A percentile compares a stretch with the other conserved stretches of the same genome.
These are phyloP conservation scores for Hyphopichia pseudoburtonii DNA, from an alignment of 1,139 yeast species.

Conservation along the genomic window DNA sequence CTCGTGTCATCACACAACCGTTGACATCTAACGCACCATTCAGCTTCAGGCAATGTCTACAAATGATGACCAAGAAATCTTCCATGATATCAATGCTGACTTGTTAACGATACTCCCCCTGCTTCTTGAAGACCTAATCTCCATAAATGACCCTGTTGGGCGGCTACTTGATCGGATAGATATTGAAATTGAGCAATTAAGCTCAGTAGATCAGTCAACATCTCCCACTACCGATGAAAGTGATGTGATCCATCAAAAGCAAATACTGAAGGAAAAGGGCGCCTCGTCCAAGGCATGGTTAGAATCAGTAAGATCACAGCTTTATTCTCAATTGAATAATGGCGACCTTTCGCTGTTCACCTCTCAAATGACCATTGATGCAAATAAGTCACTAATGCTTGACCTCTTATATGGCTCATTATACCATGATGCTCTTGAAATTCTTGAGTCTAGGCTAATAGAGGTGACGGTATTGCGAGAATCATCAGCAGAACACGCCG, in stretches of 20 bases:
- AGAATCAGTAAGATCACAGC: too few relatives aligned
- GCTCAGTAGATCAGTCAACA: too few relatives aligned
- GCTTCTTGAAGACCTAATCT: background rate
- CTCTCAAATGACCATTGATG: too few relatives aligned
- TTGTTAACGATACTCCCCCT: background rate
- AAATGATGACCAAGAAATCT: too few relatives aligned
- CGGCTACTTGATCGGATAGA: background rate
- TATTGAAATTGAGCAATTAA: background rate
- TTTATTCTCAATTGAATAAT: too few relatives aligned
- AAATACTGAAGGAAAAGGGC: too few relatives aligned
- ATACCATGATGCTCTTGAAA: constrained; percentile 1
- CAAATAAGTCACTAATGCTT: constrained; percentile 2
- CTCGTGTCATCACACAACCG: too few relatives aligned
- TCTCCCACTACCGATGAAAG: background rate
- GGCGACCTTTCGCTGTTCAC: too few relatives aligned
- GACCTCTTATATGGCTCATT: constrained; percentile 1
- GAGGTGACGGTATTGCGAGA: background rate
- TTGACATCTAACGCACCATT: too few relatives aligned
- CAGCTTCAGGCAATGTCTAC: too few relatives aligned
- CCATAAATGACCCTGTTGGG: background rate
- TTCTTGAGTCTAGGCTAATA: background rate
- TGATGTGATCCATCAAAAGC: background rate
- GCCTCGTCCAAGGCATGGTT: too few relatives aligned
- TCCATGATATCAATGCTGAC: background rate
- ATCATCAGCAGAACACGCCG: too few relatives aligned